Conservation (phyloP, 352 stramenopile species). For the Phytophthora pinifolia region DNA sequence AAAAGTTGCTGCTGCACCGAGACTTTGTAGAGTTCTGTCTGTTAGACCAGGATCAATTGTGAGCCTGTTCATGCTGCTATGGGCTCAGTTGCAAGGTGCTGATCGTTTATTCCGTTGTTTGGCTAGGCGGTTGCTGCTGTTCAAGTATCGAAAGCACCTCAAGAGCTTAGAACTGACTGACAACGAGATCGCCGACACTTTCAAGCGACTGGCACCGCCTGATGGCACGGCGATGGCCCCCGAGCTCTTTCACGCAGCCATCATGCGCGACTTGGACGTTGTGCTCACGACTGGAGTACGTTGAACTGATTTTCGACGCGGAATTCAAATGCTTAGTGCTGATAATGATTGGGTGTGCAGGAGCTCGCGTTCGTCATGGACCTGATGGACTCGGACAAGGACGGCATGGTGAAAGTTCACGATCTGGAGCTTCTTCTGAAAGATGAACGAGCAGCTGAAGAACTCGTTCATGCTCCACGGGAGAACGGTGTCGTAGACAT, state of each 20-base stretch:
- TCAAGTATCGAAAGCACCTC: constrained; percentile 69
- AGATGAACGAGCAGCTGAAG: constrained; percentile 48
- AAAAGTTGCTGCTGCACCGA: constrained; percentile 55
- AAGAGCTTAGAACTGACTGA: constrained; percentile 66
- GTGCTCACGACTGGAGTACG: constrained; percentile 75
- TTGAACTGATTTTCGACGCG: neutral
- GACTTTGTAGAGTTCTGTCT: constrained; percentile 86
- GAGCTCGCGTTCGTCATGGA: constrained; percentile 65
- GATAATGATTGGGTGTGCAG: constrained; percentile 23
- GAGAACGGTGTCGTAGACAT: constrained; percentile 64
- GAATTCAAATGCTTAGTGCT: neutral
- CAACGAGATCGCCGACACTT: constrained; percentile 78
- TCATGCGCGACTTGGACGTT: constrained; percentile 74
- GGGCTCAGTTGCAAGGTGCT: neutral
- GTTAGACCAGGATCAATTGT: constrained; percentile 80
- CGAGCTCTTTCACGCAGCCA: constrained; percentile 60
- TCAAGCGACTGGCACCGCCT: constrained; percentile 48
- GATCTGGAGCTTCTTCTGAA: constrained; percentile 80
- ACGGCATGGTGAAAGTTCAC: constrained; percentile 62
- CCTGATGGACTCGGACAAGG: constrained; percentile 68
- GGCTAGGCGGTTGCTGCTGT: constrained; percentile 65
- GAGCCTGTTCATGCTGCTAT: constrained; percentile 12
- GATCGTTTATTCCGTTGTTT: neutral
- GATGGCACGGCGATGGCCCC: constrained; percentile 45
- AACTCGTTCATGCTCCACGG: constrained; percentile 49